Evolutionary conservation across 1,139 yeast species (phyloP), one percentile per base, ranked within the genome.

Genomic region (Suhomyces anneliseae): DNA sequence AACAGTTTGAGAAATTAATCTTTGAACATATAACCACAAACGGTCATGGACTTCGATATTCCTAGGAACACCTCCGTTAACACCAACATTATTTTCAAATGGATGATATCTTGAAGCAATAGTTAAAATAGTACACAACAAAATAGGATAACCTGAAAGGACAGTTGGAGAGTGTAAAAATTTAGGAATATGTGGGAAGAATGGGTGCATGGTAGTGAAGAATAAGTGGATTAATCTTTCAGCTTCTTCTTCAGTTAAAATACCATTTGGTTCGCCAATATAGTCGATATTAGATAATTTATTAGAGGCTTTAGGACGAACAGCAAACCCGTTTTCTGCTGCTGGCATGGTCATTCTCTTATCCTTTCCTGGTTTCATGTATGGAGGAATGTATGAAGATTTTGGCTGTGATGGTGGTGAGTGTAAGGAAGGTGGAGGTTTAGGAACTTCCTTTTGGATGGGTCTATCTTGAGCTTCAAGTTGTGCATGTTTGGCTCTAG

Each of bases 181-280:
- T 34, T 76, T 72, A 1, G 97, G 97, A 34, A 92, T 78, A 59
- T 85, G 88, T 1, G 97, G 97, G 66, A 87, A 90, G 62, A 83
- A 92, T 1, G 97, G 97, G 62, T 89, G 95, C 83, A 92, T 79
- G 4, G 90, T 82, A 8, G 81, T 67, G 62, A 89, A 89, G 63
- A 88, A 92, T 45, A 84, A 70, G 40, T 78, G 72, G 31, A 90
- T 80, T 34, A 89, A 68, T 43, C 70, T 66, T 46, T 76, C 78
- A 0, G 96, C 95, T 59, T 89, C 96, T 0, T 60, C 66, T 54
- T 81, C 90, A 0, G 87, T 74, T 14, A 90, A 61, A 42, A 87
- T 74, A n/a, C 83, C 82, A 36, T 70, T 61, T n/a, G 70, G 70
- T 0, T 69, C 69, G 1, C 85, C 85, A 44, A 89, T 84, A 55